Conservation (phyloP, 352 stramenopile genomes). For the Elongisporangium anandrum region DNA sequence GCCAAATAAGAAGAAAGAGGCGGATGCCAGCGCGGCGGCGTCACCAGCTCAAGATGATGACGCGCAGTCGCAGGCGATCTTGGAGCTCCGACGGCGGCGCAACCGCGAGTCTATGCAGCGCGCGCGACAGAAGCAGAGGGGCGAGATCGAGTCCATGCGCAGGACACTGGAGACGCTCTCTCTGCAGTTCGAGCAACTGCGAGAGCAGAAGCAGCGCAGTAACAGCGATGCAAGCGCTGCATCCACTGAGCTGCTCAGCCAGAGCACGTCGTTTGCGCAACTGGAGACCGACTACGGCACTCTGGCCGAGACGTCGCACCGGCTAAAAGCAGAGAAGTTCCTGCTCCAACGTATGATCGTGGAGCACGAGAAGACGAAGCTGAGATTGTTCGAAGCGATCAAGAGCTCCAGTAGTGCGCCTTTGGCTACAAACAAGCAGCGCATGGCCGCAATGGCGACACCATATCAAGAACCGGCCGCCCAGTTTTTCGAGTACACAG, state of each 20-base stretch:
- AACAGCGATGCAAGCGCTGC: neutral
- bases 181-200: neutral
- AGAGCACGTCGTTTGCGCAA: neutral
- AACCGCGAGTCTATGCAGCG: conserved; percentile 65
- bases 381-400: neutral
- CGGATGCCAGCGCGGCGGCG: neutral
- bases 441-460: neutral
- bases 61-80: conserved; percentile 20
- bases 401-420: neutral
- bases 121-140: conserved; percentile 17
- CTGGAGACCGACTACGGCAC: neutral
- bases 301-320: neutral
- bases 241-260: neutral
- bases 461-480: neutral
- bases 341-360: neutral
- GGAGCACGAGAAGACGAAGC: neutral
- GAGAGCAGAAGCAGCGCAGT: neutral
- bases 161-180: neutral
- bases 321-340: neutral
- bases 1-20: neutral
- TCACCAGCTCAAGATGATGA: neutral
- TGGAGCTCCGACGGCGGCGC: conserved; percentile 43
- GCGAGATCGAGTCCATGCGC: neutral
- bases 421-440: neutral
- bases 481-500: neutral